Base-by-base conservation (phyloP, 805 yeast genomes). In the Candida khao-thaluensis region DNA sequence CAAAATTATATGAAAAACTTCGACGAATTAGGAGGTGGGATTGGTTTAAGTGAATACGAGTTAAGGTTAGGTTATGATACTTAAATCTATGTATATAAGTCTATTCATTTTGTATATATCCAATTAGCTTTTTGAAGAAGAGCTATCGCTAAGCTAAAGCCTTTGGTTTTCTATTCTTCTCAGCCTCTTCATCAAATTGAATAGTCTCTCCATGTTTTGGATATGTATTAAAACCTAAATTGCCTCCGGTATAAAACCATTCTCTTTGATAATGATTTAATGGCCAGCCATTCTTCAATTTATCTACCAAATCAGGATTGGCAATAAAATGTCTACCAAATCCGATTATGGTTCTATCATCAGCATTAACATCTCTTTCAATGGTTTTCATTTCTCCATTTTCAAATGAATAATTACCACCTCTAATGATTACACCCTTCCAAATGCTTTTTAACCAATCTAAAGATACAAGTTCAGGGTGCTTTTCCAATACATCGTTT, bases 31-130 rank as follows among this genome's bases (percentile, higher is more conserved):
- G 81, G 81, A 3, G 64, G 66, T 2, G 52, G 47, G 1, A 69
- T 76, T n/a, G 83, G 82, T 3, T 56, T 76, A 39, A 74, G 79
- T 49, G 82, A 77, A 49, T 70, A 57, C 43, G 81, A 77, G 42
- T 64, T 76, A 35, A 72, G 78, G 48, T 27, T 27, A 20, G 51
- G 41, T n/a, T 42, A 40, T 21, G 47, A 43, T 14, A 9, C 29
- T 15, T 33, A 24, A 26, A 22, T 22, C 24, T 10, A 7, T 8
- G 24, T 22, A 10, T 22, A 22, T n/a, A n/a, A n/a, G n/a, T n/a
- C n/a, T n/a, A n/a, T n/a, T n/a, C n/a, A n/a, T n/a, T n/a, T n/a
- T n/a, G n/a, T n/a, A n/a, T n/a, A n/a, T n/a, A n/a, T n/a, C n/a
- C n/a, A n/a, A n/a, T n/a, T n/a, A n/a, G n/a, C n/a, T n/a, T n/a